Percentiles rank a stretch among this genome's conserved stretches.
Conservation (phyloP, 257 asterid species). For the Dorcoceras hygrometricum region DNA sequence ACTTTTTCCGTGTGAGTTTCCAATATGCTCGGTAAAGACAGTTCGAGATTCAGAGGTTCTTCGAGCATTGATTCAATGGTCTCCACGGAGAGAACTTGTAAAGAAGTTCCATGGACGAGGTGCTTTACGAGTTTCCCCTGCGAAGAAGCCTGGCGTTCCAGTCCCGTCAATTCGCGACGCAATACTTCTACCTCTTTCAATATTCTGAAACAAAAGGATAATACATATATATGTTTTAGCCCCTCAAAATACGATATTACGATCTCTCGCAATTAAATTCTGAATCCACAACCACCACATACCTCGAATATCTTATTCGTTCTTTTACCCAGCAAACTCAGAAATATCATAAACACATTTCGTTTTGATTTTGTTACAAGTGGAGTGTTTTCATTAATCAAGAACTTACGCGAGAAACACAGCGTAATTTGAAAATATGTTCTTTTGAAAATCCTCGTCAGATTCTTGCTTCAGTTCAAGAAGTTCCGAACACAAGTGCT, state of each 20-base stretch:
- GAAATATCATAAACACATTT: neutral
- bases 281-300: no score
- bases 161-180: constrained; percentile 44
- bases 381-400: neutral
- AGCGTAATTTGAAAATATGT: constrained; percentile 52
- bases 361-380: neutral
- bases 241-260: neutral
- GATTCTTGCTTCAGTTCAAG: constrained; percentile 72
- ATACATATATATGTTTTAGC: neutral
- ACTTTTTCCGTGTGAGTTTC: constrained; percentile 51
- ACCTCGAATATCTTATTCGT: neutral
- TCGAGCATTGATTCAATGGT: constrained; percentile 34
- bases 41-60: constrained; percentile 30
- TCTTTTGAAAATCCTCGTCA: constrained; percentile 68
- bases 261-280: neutral
- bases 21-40: constrained; percentile 35
- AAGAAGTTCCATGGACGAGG: constrained; percentile 27
- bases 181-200: constrained; percentile 51
- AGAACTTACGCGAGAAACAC: constrained; percentile 58
- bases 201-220: constrained; percentile 42
- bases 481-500: constrained; percentile 75
- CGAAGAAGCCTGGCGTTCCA: constrained; percentile 48
- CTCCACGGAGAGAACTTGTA: constrained; percentile 39
- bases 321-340: neutral
- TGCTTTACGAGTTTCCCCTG: constrained; percentile 48